These are phyloP conservation scores for Magnusiomyces magnusii DNA, from an alignment of 1,139 yeast species.

Conservation along the genomic window DNA sequence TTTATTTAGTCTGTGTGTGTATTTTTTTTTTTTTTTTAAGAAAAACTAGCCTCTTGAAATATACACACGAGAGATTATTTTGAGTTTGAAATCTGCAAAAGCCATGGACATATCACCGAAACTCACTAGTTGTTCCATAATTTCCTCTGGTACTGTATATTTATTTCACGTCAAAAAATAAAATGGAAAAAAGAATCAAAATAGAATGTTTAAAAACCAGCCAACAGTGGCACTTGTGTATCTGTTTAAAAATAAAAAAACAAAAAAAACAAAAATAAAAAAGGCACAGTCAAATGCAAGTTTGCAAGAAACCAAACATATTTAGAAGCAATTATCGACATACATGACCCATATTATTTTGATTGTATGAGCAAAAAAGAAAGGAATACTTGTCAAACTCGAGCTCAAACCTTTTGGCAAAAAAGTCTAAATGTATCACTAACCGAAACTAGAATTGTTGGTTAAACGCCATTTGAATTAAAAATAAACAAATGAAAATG, in stretches of 20 bases:
- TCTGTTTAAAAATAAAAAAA: too few species aligned
- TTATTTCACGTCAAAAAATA: too few species aligned
- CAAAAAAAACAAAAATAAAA: too few species aligned
- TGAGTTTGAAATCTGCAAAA: neutral
- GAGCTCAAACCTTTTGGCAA: neutral
- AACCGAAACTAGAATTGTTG: too few species aligned
- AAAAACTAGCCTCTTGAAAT: too few species aligned
- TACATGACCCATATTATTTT: neutral
- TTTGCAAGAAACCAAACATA: neutral
- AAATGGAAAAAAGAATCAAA: too few species aligned
- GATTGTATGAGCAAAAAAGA: neutral
- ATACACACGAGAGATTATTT: too few species aligned
- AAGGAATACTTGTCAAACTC: neutral
- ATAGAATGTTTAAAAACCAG: too few species aligned
- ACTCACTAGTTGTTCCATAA: neutral
- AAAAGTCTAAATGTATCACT: neutral
- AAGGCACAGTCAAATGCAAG: neutral
- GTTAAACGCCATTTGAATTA: too few species aligned
- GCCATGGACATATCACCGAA: neutral
- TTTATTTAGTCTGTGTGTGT: too few species aligned
- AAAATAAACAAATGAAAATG: too few species aligned
- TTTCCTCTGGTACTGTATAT: neutral
- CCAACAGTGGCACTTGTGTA: neutral
- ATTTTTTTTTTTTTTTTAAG: too few species aligned
- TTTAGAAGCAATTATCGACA: neutral